Evolutionary conservation across 169 alveolate genomes (phyloP).

Genomic region (Plasmodium gonderi): DNA sequence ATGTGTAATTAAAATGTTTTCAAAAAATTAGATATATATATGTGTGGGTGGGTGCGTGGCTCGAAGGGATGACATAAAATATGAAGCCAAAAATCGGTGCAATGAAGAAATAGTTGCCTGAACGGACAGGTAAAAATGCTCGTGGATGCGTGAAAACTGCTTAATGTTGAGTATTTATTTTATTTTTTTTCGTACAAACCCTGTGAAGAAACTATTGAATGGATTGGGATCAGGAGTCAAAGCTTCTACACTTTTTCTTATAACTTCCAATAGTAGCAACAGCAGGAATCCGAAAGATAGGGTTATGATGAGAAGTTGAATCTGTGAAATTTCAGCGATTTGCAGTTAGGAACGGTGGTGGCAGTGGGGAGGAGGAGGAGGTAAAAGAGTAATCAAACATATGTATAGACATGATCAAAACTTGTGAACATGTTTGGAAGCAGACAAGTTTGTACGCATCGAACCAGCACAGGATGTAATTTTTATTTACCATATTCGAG

Average conservation of each 20-base stretch:
- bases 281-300: slow-evolving; percentile 6
- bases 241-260: not conserved
- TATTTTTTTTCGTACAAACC: not conserved
- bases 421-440: not conserved
- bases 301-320: slow-evolving; percentile 6
- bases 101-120: no score
- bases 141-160: not conserved
- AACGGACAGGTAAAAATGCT: not conserved
- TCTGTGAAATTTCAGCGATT: not conserved
- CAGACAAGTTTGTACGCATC: not conserved
- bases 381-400: no score
- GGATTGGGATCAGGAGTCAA: not conserved
- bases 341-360: not conserved
- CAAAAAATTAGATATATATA: not conserved
- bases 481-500: not conserved
- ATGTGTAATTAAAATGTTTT: no score
- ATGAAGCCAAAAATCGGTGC: no score
- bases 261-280: slow-evolving; percentile 16
- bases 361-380: not conserved
- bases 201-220: slow-evolving; percentile 4
- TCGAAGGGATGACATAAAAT: not conserved
- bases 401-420: no score
- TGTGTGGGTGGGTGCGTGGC: not conserved
- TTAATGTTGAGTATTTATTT: not conserved
- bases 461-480: not conserved